These are phyloP conservation scores for Leishmania mexicana DNA, from an alignment of 208 protist species.

Conservation along the genomic window DNA sequence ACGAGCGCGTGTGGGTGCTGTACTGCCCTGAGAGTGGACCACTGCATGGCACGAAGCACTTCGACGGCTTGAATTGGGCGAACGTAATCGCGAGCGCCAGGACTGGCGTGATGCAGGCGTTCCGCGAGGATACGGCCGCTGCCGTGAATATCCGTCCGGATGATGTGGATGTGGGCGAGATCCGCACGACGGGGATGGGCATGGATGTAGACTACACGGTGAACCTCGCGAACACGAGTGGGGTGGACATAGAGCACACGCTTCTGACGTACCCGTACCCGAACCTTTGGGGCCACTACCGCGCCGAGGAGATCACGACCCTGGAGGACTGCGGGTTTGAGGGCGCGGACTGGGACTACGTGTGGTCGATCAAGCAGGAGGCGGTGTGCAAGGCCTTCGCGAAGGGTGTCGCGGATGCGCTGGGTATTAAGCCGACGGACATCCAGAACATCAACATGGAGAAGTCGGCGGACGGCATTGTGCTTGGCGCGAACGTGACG, in stretches of 20 bases:
- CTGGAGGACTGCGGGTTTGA: conserved; percentile 48
- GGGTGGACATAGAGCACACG: conserved; percentile 8
- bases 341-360: conserved; percentile 61
- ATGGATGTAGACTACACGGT: conserved; percentile 47
- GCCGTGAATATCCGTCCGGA: conserved; percentile 21
- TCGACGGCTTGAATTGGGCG: conserved; percentile 47
- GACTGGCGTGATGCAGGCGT: conserved; percentile 32
- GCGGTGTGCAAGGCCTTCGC: conserved; percentile 40
- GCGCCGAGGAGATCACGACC: conserved; percentile 15
- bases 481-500: conserved; percentile 17
- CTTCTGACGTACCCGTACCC: conserved; percentile 29
- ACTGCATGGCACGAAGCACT: conserved; percentile 24
- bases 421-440: conserved; percentile 19
- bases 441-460: conserved; percentile 7
- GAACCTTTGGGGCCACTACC: conserved; percentile 38
- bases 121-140: conserved; percentile 45
- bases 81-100: conserved; percentile 22
- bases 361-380: conserved; percentile 29
- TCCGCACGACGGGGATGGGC: conserved; percentile 16
- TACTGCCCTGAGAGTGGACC: conserved; percentile 42
- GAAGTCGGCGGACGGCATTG: neutral
- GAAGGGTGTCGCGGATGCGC: conserved; percentile 18
- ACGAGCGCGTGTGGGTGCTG: conserved; percentile 47
- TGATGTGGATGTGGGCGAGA: conserved; percentile 33
- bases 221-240: neutral